Evolutionary conservation across 441 rosid genomes (phyloP).

Genomic region (Corymbia calophylla): DNA sequence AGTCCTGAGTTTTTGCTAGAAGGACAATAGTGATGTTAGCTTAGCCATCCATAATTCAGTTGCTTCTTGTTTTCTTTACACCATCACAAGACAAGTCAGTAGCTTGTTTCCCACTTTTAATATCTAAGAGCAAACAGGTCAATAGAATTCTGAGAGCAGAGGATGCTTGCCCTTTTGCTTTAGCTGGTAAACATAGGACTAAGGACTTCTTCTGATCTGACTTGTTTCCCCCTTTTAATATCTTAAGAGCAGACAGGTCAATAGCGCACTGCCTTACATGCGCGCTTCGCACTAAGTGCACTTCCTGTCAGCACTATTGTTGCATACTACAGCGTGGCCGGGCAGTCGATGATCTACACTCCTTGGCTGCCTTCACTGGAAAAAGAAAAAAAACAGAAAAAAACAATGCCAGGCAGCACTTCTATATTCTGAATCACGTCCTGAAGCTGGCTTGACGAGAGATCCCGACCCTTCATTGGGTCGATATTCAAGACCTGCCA

Average conservation of each 20-base stretch:
- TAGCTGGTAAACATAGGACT: not conserved
- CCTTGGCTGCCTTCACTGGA: too few relatives aligned
- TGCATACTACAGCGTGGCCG: too few relatives aligned
- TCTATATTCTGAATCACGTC: too few relatives aligned
- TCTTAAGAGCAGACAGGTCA: not conserved
- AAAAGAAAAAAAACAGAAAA: too few relatives aligned
- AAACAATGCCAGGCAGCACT: too few relatives aligned
- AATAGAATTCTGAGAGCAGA: not conserved
- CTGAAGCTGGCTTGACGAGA: too few relatives aligned
- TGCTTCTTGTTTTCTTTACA: not conserved
- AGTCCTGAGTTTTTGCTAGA: not conserved
- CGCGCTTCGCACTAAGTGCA: too few relatives aligned
- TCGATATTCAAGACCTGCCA: too few relatives aligned
- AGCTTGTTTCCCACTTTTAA: not conserved
- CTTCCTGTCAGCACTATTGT: too few relatives aligned
- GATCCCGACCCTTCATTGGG: too few relatives aligned
- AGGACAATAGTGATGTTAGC: accelerated
- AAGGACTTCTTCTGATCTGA: not conserved
- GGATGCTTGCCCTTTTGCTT: not conserved
- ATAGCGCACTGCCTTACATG: not conserved
- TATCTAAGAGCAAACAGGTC: not conserved
- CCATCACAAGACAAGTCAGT: not conserved
- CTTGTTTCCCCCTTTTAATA: not conserved
- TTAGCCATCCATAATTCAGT: not conserved
- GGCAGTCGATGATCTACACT: too few relatives aligned